phyloP scores from a whole-genome alignment of 2,329 filamentous ascomycete genomes.

The Hypoxylon sp. region DNA sequence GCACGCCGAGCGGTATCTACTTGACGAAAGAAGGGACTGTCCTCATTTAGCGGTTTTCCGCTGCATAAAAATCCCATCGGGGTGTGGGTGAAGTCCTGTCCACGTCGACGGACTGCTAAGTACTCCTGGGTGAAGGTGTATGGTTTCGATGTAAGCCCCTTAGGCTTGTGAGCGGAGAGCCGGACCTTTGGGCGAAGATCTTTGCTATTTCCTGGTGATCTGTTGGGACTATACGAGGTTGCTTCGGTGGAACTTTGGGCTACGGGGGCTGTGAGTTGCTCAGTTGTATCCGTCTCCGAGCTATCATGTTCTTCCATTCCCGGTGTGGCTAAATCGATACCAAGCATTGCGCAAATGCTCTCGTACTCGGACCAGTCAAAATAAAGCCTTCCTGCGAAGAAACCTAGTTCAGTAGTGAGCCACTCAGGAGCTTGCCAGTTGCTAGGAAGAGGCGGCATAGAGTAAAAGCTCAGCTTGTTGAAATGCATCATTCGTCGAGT shows the following conservation, averaged over 20 bases:
- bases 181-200: neutral
- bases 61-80: slow-evolving; percentile 70
- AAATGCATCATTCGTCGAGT: slow-evolving; percentile 72
- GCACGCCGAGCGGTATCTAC: slow-evolving; percentile 15
- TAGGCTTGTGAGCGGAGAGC: slow-evolving; percentile 12
- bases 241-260: slow-evolving; percentile 12
- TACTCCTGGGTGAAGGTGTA: slow-evolving; percentile 67
- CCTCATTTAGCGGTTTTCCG: slow-evolving; percentile 60
- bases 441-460: slow-evolving; percentile 60
- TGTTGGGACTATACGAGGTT: slow-evolving; percentile 9
- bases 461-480: slow-evolving; percentile 65
- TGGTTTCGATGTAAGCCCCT: slow-evolving; percentile 53
- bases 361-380: slow-evolving; percentile 64
- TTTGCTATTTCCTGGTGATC: neutral
- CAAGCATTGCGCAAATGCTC: slow-evolving; percentile 52
- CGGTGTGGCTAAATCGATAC: slow-evolving; percentile 41
- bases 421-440: slow-evolving; percentile 61
- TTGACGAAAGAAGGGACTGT: slow-evolving; percentile 65
- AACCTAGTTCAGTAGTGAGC: slow-evolving; percentile 69
- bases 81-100: slow-evolving; percentile 69
- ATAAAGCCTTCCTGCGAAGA: slow-evolving; percentile 72
- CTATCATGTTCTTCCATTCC: slow-evolving; percentile 36
- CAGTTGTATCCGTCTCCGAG: slow-evolving; percentile 33
- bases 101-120: slow-evolving; percentile 65
- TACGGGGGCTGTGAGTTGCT: slow-evolving; percentile 14